Evolutionary conservation across 306 rosid species (phyloP).

Genomic region (Citrullus amarus): DNA sequence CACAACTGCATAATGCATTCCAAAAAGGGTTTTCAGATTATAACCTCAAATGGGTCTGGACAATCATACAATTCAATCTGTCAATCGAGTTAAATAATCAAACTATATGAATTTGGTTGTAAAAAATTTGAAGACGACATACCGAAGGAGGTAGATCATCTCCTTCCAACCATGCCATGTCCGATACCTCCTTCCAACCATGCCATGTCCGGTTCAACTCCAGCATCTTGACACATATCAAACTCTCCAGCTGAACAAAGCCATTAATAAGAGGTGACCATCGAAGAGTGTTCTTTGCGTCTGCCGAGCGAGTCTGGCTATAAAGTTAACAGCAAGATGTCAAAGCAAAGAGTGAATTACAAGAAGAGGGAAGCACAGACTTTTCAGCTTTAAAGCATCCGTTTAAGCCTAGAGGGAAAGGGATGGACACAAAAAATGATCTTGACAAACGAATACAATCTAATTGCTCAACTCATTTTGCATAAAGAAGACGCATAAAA

Average conservation of each 20-base stretch:
- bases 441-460: not conserved
- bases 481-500: not conserved
- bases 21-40: not conserved
- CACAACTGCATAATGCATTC: not conserved
- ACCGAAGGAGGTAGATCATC: not conserved
- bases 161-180: not conserved
- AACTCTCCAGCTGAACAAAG: not conserved
- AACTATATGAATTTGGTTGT: not conserved
- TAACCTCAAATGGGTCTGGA: not conserved
- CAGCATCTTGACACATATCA: not conserved
- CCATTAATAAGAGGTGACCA: not conserved
- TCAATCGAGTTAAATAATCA: not conserved
- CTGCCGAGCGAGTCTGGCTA: not conserved
- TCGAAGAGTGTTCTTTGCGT: not conserved
- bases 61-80: not conserved
- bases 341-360: not conserved
- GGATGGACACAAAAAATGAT: not conserved
- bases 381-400: not conserved
- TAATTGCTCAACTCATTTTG: not conserved
- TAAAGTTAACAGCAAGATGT: not conserved
- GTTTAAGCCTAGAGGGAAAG: not conserved
- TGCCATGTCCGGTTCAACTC: not conserved
- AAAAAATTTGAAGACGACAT: not conserved
- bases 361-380: not conserved
- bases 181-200: not conserved